Base-by-base conservation (phyloP, 1,284 basidiomycete genomes). In the Paramarasmius palmivorus region DNA sequence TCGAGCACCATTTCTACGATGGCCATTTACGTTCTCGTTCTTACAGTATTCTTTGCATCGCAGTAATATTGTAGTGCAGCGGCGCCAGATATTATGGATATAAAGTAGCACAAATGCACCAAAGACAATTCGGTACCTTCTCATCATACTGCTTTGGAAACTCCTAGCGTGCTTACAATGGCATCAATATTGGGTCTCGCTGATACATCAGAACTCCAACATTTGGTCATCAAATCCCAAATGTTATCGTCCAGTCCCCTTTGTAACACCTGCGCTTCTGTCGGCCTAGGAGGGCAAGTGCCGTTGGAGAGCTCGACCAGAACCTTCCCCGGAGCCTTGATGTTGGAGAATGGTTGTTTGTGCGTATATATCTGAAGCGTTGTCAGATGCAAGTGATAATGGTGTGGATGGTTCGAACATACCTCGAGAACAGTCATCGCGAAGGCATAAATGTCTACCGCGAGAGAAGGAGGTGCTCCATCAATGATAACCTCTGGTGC, bases 401-500 rank as follows among this genome's bases (percentile, higher is more conserved):
- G n/a, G n/a, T n/a, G n/a, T n/a, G n/a, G n/a, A n/a, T n/a, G n/a
- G n/a, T n/a, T n/a, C n/a, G n/a, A n/a, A n/a, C n/a, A n/a, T n/a
- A 75, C 75, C 69, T 77, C 76, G 19, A 78, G 61, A 41, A 73
- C 66, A 6, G 74, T 77, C 75, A 77, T 77, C 9, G 64, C 73
- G 32, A 66, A 73, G 20, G 76, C 68, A 50, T 75, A 77, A 20
- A 77, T 63, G 53, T 84, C 82, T 8, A 79, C 76, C 32, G 69
- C 67, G 14, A 68, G 67, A 0, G 78, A 81, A 20, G 83, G 63
- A 6, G 71, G 70, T 9, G 75, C 78, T 55, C 74, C 70, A 8
- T 76, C 78, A 51, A 70, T 65, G 58, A 75, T 80, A 17, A 82
- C 66, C 61, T 83, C 81, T 1, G 82, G 81, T 25, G 82, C 81